Evolutionary conservation across 108 stramenopile genomes (phyloP).

Genomic region (Seminavis robusta): DNA sequence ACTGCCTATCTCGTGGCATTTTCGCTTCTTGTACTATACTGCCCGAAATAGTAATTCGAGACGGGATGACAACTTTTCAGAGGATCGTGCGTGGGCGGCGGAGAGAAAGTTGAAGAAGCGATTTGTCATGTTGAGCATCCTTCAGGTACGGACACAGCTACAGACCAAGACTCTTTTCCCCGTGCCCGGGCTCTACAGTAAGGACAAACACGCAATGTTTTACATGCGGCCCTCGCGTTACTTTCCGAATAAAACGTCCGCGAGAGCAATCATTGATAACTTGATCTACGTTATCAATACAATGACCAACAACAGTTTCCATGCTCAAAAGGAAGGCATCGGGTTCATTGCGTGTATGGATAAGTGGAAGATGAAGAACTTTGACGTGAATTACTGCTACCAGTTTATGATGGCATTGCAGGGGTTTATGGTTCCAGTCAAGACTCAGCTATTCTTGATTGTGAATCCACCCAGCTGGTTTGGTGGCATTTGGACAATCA

Average conservation of each 20-base stretch:
- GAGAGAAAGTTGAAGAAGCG: too few species aligned
- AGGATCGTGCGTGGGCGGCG: too few species aligned
- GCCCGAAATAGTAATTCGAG: too few species aligned
- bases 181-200: slow-evolving; percentile 39
- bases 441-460: slow-evolving; percentile 39
- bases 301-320: slow-evolving; percentile 32
- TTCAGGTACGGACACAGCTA: too few species aligned
- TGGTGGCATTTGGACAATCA: slow-evolving; percentile 36
- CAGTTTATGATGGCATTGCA: slow-evolving; percentile 47
- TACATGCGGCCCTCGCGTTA: slow-evolving; percentile 49
- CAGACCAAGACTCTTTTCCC: slow-evolving; percentile 44
- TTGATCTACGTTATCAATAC: slow-evolving; percentile 39
- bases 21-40: too few species aligned
- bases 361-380: slow-evolving; percentile 46
- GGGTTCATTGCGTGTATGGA: slow-evolving; percentile 52
- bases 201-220: slow-evolving; percentile 28
- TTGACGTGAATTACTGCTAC: slow-evolving; percentile 30
- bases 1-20: too few species aligned
- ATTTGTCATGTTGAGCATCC: too few species aligned
- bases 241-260: slow-evolving; percentile 31
- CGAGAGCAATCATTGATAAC: slow-evolving; percentile 39
- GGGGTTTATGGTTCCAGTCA: slow-evolving; percentile 25
- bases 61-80: too few species aligned
- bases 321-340: slow-evolving; percentile 44
- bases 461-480: slow-evolving; percentile 62